These are phyloP conservation scores for Cladosporium sp. DNA, from an alignment of 2,329 filamentous ascomycete species.

Conservation along the genomic window DNA sequence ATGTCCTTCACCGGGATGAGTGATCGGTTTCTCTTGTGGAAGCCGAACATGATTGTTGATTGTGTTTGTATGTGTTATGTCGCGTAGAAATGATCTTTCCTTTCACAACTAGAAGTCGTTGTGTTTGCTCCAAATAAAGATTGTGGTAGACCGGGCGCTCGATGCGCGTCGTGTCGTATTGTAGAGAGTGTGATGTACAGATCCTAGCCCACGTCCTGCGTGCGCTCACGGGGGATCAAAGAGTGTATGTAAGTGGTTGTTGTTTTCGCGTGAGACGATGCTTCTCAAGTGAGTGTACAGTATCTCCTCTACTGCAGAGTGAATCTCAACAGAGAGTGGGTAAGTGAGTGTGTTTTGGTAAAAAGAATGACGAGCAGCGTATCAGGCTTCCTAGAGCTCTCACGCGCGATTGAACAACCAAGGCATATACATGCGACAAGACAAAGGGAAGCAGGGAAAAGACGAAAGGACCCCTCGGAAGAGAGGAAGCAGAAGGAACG, in stretches of 20 bases:
- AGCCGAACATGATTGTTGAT: conserved; percentile 37
- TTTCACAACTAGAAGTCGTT: neutral
- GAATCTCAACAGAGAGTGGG: neutral
- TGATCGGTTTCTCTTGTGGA: conserved; percentile 38
- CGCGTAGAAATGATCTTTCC: neutral
- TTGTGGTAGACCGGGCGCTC: no score
- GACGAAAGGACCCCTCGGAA: neutral
- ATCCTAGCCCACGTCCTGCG: conserved; percentile 12
- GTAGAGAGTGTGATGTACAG: neutral
- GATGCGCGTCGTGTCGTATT: neutral
- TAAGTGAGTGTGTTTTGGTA: neutral
- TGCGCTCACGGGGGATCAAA: conserved; percentile 1
- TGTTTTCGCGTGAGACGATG: no score
- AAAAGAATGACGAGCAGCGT: conserved; percentile 1
- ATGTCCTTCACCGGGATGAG: conserved; percentile 41
- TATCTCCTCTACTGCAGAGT: neutral
- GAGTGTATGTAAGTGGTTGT: conserved; percentile 1
- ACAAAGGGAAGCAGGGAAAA: no score
- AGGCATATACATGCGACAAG: neutral
- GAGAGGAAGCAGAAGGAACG: neutral
- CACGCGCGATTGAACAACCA: neutral
- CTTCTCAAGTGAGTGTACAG: no score
- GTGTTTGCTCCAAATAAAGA: no score
- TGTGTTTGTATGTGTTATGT: neutral
- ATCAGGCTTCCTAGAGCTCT: neutral